Conservation (phyloP, 208 protist species). For the Leishmania gerbilli region DNA sequence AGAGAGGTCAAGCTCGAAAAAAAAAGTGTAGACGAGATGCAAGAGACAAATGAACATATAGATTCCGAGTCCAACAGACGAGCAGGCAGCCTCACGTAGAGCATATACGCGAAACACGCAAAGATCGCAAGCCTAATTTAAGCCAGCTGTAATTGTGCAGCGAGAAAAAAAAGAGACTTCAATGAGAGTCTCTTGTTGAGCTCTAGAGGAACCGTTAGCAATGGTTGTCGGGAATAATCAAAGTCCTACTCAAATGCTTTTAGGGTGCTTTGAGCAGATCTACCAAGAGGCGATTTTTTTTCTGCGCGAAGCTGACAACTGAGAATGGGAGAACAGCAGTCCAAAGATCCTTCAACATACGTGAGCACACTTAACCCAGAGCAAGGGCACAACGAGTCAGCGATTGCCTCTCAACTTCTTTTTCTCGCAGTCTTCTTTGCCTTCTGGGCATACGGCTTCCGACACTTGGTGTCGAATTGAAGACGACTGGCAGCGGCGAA, state of each 20-base stretch:
- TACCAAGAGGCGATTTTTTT: neutral
- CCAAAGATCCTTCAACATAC: neutral
- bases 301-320: no score
- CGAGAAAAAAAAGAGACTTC: neutral
- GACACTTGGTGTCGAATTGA: constrained; percentile 10
- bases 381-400: neutral
- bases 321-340: neutral
- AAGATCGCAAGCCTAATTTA: neutral
- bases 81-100: neutral
- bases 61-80: neutral
- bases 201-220: neutral
- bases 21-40: constrained; percentile 2
- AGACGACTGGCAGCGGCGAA: constrained; percentile 24
- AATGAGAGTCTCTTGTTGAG: no score
- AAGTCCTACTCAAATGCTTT: neutral
- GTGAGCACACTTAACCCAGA: no score
- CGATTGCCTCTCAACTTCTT: neutral
- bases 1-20: neutral
- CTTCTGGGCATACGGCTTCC: neutral
- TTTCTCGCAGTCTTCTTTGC: constrained; percentile 6
- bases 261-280: neutral
- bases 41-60: neutral
- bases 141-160: no score
- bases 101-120: neutral
- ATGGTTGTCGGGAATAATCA: no score